Conservation (phyloP, 306 rosid species). For the Corylus americana region DNA sequence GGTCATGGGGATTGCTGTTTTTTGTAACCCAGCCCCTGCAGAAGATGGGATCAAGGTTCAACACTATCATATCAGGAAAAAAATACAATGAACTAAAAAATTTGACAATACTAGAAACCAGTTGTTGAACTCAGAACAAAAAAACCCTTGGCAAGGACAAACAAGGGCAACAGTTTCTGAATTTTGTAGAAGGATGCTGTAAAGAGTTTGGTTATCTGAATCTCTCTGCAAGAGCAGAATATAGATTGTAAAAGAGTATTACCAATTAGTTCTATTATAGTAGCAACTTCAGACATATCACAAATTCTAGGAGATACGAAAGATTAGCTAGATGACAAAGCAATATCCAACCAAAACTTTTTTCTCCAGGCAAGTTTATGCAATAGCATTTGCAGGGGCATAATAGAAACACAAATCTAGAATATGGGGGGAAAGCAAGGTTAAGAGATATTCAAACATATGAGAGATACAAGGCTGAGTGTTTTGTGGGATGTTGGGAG, state of each 20-base stretch:
- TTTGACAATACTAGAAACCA: not conserved
- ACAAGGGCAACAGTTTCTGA: conserved; percentile 90
- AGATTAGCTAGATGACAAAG: not conserved
- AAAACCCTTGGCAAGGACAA: conserved; percentile 57
- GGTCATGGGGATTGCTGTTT: conserved; percentile 66
- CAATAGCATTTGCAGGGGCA: not conserved
- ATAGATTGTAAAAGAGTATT: not conserved
- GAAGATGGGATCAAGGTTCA: conserved; percentile 2
- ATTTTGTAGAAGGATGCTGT: conserved; percentile 77
- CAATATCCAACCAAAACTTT: not conserved
- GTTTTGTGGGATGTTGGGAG: not conserved
- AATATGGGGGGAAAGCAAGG: not conserved
- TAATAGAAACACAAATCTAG: not conserved
- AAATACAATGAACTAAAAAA: not conserved
- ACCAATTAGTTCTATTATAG: not conserved
- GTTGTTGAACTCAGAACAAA: conserved; percentile 11
- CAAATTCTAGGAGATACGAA: not conserved
- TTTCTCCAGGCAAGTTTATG: not conserved
- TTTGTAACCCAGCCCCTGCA: conserved; percentile 45
- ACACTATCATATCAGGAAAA: conserved; percentile 6
- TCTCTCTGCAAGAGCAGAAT: conserved; percentile 40
- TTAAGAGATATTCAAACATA: not conserved
- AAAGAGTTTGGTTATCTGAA: conserved; percentile 48
- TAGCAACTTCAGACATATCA: not conserved
- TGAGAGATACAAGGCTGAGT: not conserved